Evolutionary conservation across 2,329 filamentous ascomycete genomes (phyloP).

Genomic region (Mollisia scopiformis): DNA sequence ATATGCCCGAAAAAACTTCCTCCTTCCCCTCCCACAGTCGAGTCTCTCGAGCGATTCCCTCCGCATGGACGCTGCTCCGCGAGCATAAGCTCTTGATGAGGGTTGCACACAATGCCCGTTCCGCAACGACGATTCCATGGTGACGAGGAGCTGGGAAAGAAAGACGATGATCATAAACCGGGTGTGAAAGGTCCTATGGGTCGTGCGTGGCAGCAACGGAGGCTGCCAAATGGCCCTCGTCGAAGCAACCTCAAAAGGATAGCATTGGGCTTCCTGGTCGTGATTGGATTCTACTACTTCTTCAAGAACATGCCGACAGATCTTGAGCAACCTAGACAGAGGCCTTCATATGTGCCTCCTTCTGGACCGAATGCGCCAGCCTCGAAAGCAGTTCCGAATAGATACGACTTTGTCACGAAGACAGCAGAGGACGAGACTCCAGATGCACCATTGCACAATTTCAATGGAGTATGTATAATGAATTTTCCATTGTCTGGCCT

Average conservation of each 20-base stretch:
- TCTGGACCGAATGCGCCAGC: constrained; percentile 6
- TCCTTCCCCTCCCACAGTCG: neutral
- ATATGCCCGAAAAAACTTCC: neutral
- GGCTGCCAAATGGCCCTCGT: constrained; percentile 51
- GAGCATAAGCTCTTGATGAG: constrained; percentile 29
- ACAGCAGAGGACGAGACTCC: constrained; percentile 20
- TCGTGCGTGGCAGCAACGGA: constrained; percentile 37
- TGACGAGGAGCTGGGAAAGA: constrained; percentile 68
- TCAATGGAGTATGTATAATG: constrained; percentile 58
- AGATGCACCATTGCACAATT: constrained; percentile 48
- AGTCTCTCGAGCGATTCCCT: constrained; percentile 7
- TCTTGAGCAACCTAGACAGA: constrained; percentile 35
- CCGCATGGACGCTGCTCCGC: constrained; percentile 26
- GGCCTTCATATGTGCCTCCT: constrained; percentile 41
- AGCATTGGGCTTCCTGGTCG: constrained; percentile 47
- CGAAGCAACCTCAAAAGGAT: constrained; percentile 60
- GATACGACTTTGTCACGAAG: constrained; percentile 9
- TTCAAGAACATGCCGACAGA: constrained; percentile 64
- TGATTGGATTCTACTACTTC: constrained; percentile 63
- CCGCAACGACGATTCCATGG: constrained; percentile 47
- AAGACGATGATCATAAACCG: constrained; percentile 62
- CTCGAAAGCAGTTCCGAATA: constrained; percentile 4
- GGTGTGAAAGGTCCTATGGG: constrained; percentile 32
- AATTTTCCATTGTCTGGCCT: neutral
- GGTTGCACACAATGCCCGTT: constrained; percentile 39